Evolutionary conservation across 176 grass and related monocot genomes (phyloP).

Genomic region (Triticum timopheevii): DNA sequence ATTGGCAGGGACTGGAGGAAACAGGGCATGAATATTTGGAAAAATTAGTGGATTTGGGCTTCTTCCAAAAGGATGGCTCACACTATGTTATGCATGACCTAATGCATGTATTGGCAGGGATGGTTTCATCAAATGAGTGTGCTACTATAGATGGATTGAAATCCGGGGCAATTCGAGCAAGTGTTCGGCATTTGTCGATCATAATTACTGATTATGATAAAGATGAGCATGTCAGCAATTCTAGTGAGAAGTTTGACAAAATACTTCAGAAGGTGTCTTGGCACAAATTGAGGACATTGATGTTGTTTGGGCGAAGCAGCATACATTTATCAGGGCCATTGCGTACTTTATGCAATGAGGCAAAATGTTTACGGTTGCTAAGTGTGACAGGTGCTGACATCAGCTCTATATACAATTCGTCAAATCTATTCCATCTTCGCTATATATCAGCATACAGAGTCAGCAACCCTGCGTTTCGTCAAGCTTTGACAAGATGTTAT

Average conservation of each 20-base stretch:
- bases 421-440: constrained; percentile 15
- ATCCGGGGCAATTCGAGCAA: not conserved
- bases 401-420: not conserved
- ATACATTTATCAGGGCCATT: not conserved
- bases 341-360: not conserved
- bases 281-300: constrained; percentile 37
- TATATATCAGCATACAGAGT: not conserved
- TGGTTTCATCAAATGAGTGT: constrained; percentile 44
- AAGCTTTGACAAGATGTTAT: not conserved
- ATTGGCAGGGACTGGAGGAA: constrained; percentile 35
- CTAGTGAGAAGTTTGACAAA: not conserved
- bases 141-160: not conserved
- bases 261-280: not conserved
- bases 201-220: not conserved
- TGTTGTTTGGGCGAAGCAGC: not conserved
- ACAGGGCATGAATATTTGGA: constrained; percentile 29
- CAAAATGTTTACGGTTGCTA: not conserved
- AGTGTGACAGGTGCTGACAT: not conserved
- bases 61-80: not conserved
- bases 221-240: not conserved
- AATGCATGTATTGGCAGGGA: constrained; percentile 31
- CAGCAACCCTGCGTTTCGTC: not conserved
- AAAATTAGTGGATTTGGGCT: constrained; percentile 20
- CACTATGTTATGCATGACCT: constrained; percentile 34
- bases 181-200: constrained; percentile 28